Evolutionary conservation across 306 rosid genomes (phyloP).

Genomic region (Leucaena leucocephala): DNA sequence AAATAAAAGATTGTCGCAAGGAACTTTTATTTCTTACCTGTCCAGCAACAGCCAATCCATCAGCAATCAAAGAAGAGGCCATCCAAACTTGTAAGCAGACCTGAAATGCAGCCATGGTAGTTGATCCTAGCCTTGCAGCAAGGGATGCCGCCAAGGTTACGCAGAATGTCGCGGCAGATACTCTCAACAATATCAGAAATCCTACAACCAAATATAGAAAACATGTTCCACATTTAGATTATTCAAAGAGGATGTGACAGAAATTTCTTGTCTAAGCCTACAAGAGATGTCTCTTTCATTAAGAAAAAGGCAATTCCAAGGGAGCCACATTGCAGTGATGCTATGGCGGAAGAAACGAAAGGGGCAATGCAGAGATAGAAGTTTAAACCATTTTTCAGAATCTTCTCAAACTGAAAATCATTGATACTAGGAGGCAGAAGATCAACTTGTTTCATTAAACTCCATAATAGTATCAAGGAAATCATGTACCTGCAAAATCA

Average conservation of each 20-base stretch:
- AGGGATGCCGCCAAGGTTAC: slow-evolving; percentile 84
- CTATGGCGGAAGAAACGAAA: neutral
- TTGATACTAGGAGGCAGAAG: slow-evolving; percentile 68
- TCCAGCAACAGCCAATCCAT: slow-evolving; percentile 92
- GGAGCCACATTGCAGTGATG: neutral
- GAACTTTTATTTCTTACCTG: slow-evolving; percentile 54
- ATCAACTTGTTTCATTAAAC: slow-evolving; percentile 64
- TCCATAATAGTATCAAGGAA: slow-evolving; percentile 63
- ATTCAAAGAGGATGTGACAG: neutral
- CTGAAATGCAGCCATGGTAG: slow-evolving; percentile 88
- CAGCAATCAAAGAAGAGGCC: slow-evolving; percentile 83
- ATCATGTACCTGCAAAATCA: slow-evolving; percentile 61
- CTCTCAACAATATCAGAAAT: slow-evolving; percentile 70
- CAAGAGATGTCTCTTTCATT: neutral
- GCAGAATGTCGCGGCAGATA: slow-evolving; percentile 79
- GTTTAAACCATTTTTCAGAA: slow-evolving; percentile 70
- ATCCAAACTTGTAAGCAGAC: slow-evolving; percentile 92
- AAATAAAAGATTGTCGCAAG: neutral
- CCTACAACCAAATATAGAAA: slow-evolving; percentile 45
- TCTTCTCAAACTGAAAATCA: slow-evolving; percentile 56
- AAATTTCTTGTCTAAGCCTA: slow-evolving; percentile 5
- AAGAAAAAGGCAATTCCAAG: neutral
- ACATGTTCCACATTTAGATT: neutral
- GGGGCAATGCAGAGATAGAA: slow-evolving; percentile 14
- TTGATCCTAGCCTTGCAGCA: slow-evolving; percentile 82